These are phyloP conservation scores for Dalbergia cochinchinensis DNA, from an alignment of 306 rosid genomes.

Conservation along the genomic window DNA sequence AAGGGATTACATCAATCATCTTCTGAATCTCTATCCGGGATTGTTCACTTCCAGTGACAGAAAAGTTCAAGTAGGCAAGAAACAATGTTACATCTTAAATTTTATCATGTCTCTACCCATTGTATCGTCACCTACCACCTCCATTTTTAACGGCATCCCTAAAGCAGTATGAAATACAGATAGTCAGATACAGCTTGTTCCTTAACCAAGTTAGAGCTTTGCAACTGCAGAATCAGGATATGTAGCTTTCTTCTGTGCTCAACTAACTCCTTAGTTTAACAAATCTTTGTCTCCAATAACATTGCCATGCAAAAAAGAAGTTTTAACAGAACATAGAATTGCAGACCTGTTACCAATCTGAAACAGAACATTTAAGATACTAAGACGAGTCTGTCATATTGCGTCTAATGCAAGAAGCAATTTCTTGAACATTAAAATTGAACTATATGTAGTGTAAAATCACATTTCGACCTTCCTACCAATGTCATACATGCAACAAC, in stretches of 20 bases:
- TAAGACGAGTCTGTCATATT: constrained; percentile 34
- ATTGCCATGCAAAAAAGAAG: background rate
- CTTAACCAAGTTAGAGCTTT: constrained; percentile 10
- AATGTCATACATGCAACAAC: constrained; percentile 41
- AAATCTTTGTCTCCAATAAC: background rate
- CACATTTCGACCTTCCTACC: constrained; percentile 34
- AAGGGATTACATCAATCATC: no score
- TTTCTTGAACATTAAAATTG: constrained; percentile 23
- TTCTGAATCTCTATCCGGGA: no score
- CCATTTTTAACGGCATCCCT: background rate
- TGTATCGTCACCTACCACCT: background rate
- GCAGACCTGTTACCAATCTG: constrained; percentile 15
- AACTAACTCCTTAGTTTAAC: background rate
- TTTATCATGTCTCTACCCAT: no score
- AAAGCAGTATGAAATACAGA: constrained; percentile 14
- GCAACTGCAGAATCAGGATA: constrained; percentile 14
- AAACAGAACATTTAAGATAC: constrained; percentile 31
- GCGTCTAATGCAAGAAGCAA: constrained; percentile 17
- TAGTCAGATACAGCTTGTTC: background rate
- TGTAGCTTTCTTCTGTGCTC: no score
- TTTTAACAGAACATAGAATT: background rate
- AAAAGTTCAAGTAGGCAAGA: no score
- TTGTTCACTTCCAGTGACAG: no score
- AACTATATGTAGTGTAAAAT: constrained; percentile 32
- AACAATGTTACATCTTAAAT: no score